Conservation (phyloP, 106 monocot genomes). For the Cymbidium sinense region DNA sequence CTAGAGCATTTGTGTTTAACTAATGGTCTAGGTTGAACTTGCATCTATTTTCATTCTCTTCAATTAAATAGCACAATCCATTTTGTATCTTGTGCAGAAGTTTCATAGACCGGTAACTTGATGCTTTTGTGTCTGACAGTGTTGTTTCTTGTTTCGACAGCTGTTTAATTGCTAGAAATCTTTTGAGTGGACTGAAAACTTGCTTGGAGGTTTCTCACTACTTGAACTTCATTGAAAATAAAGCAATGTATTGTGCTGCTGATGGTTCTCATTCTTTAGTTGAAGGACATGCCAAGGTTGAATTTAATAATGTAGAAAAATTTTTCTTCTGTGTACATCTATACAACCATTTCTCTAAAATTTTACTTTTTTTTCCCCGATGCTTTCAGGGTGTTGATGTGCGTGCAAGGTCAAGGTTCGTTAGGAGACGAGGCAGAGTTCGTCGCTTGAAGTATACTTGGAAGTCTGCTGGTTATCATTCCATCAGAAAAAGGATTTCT, state of each 20-base stretch:
- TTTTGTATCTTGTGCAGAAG: background rate
- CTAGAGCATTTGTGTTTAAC: background rate
- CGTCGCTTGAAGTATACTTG: conserved; percentile 93
- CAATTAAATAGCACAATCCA: background rate
- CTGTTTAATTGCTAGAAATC: conserved; percentile 96
- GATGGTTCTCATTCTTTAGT: conserved; percentile 50
- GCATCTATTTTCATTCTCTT: background rate
- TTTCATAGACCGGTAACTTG: background rate
- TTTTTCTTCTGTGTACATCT: background rate
- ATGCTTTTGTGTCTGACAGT: conserved; percentile 6
- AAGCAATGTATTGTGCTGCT: conserved; percentile 34
- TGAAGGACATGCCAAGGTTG: conserved; percentile 67
- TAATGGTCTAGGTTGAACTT: background rate
- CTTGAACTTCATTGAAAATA: conserved; percentile 69
- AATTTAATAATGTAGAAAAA: conserved; percentile 13
- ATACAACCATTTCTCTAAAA: background rate
- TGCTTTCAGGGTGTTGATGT: conserved; percentile 54
- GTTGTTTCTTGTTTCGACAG: conserved; percentile 31
- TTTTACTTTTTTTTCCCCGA: background rate
- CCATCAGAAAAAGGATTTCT: conserved; percentile 84
- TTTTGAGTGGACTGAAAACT: conserved; percentile 92
- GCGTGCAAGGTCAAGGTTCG: conserved; percentile 77
- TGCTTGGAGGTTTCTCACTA: conserved; percentile 77
- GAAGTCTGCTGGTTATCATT: conserved; percentile 97
- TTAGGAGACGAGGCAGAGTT: conserved; percentile 90